Percentiles rank a stretch among this genome's conserved stretches.
These are phyloP conservation scores for Teratosphaeriaceae sp. DNA, from an alignment of 2,329 filamentous ascomycete species.

Conservation along the genomic window DNA sequence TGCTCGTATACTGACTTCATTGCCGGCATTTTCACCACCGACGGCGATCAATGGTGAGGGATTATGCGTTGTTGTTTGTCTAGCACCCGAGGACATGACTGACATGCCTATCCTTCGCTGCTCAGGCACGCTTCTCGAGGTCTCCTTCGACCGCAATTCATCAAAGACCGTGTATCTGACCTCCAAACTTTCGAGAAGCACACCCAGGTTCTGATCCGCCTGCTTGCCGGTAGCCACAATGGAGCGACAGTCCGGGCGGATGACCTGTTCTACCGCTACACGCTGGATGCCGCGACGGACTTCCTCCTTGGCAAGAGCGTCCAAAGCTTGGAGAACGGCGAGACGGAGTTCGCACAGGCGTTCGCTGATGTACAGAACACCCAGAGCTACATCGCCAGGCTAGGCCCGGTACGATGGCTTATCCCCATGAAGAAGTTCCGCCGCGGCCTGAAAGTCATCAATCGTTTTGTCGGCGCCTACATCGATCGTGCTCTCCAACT, in stretches of 20 bases:
- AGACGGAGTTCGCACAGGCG: conserved; percentile 67
- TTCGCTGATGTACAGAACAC: conserved; percentile 73
- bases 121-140: conserved; percentile 76
- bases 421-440: conserved; percentile 62
- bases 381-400: conserved; percentile 60
- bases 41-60: conserved; percentile 69
- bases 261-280: conserved; percentile 76
- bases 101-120: no score
- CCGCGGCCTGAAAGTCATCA: conserved; percentile 58
- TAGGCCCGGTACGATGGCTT: conserved; percentile 56
- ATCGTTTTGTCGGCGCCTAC: conserved; percentile 69
- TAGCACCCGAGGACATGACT: no score
- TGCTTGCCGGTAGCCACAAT: conserved; percentile 40
- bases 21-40: conserved; percentile 59
- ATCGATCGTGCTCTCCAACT: conserved; percentile 68
- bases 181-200: conserved; percentile 76
- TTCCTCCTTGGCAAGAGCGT: conserved; percentile 77
- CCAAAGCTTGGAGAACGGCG: conserved; percentile 50
- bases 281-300: conserved; percentile 78
- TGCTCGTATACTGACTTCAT: no score
- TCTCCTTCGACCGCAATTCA: conserved; percentile 79
- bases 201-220: conserved; percentile 63
- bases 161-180: conserved; percentile 76
- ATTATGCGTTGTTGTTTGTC: no score
- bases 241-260: conserved; percentile 60